Evolutionary conservation across 179 eudicot genomes (phyloP).

Genomic region (Silene vulgaris): DNA sequence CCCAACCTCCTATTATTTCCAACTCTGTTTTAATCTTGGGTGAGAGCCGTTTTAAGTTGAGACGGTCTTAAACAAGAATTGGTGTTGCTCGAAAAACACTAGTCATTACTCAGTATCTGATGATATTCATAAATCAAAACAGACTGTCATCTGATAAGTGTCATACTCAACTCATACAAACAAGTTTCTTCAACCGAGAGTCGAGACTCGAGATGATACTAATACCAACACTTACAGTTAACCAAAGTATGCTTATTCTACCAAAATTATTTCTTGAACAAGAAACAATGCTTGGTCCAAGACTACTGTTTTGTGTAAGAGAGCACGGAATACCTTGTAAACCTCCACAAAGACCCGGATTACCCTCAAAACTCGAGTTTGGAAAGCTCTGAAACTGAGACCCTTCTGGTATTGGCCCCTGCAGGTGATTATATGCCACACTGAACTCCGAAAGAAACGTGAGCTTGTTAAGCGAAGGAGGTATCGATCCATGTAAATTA

Average conservation of each 20-base stretch:
- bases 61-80: too few relatives aligned
- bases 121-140: too few relatives aligned
- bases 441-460: conserved; percentile 66
- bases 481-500: conserved; percentile 56
- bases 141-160: too few relatives aligned
- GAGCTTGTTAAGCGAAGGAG: conserved; percentile 53
- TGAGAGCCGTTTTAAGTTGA: too few relatives aligned
- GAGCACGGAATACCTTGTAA: conserved; percentile 40
- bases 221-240: conserved; percentile 48
- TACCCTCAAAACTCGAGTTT: conserved; percentile 69
- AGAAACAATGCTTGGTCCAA: conserved; percentile 20
- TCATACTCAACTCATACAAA: too few relatives aligned
- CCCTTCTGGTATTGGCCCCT: conserved; percentile 55
- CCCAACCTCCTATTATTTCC: too few relatives aligned
- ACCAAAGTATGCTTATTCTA: conserved; percentile 43
- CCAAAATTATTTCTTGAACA: conserved; percentile 31
- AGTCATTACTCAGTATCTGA: too few relatives aligned
- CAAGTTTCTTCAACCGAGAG: too few relatives aligned
- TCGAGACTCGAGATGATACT: not conserved
- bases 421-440: conserved; percentile 63
- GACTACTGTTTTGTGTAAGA: conserved; percentile 7
- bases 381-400: conserved; percentile 64
- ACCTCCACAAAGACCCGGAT: conserved; percentile 65
- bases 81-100: too few relatives aligned
- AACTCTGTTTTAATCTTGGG: too few relatives aligned